These are phyloP conservation scores for Diutina catenulata DNA, from an alignment of 1,139 yeast genomes.

Conservation along the genomic window DNA sequence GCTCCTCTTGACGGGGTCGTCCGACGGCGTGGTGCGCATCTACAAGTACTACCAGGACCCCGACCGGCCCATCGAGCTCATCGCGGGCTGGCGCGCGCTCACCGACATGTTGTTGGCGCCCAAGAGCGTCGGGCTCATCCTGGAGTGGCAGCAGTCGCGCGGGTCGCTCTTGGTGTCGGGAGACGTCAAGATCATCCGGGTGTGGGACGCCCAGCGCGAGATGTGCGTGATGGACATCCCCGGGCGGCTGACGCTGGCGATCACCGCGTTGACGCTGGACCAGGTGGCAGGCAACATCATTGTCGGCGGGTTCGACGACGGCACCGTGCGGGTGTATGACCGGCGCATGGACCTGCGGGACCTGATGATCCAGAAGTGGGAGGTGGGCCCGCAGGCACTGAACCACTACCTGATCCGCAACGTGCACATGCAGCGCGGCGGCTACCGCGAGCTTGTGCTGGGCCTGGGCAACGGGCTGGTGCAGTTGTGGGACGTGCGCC, in stretches of 20 bases:
- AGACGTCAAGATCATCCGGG: constrained; percentile 79
- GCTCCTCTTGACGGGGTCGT: constrained; percentile 73
- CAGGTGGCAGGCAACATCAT: constrained; percentile 92
- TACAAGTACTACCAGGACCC: constrained; percentile 58
- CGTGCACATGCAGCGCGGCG: constrained; percentile 95
- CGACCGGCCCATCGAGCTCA: constrained; percentile 37
- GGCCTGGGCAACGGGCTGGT: constrained; percentile 78
- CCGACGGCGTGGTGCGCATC: constrained; percentile 85
- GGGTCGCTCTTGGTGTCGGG: constrained; percentile 91
- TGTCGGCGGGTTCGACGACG: constrained; percentile 91
- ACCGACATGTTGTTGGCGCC: constrained; percentile 76
- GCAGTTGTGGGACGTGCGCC: constrained; percentile 83
- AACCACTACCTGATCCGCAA: constrained; percentile 51
- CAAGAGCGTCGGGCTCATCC: constrained; percentile 70
- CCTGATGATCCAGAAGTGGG: constrained; percentile 80
- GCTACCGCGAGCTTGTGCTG: constrained; percentile 78
- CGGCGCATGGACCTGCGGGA: constrained; percentile 76
- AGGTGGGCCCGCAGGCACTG: constrained; percentile 13
- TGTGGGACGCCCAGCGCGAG: constrained; percentile 97
- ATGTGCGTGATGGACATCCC: constrained; percentile 80
- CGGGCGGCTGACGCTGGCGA: constrained; percentile 81
- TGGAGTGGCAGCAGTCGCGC: constrained; percentile 96
- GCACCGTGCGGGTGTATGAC: constrained; percentile 82
- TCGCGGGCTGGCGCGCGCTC: constrained; percentile 89
- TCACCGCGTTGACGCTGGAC: constrained; percentile 84